A percentile compares a stretch with the other conserved stretches of the same genome.
These are phyloP conservation scores for Chaetomidium leptoderma DNA, from an alignment of 495 filamentous ascomycete species.

Conservation along the genomic window DNA sequence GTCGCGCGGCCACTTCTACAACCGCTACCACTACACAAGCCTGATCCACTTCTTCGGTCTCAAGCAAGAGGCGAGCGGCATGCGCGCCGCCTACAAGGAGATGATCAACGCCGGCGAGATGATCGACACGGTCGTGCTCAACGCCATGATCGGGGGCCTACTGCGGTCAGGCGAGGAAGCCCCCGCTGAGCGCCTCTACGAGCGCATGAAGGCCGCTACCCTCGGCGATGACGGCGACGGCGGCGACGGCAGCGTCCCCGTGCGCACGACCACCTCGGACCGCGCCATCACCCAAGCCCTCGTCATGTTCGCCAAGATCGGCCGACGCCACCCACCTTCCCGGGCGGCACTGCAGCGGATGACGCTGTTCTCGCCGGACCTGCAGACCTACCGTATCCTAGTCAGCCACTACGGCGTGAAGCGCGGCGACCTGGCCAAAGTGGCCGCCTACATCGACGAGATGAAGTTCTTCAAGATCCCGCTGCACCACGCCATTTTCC, in stretches of 20 bases:
- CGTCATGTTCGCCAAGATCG: conserved; percentile 46
- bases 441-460: conserved; percentile 57
- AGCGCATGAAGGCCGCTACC: conserved; percentile 66
- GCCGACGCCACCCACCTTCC: conserved; percentile 38
- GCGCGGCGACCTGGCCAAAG: conserved; percentile 54
- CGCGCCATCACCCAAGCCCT: conserved; percentile 54
- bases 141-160: conserved; percentile 75
- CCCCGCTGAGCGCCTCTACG: conserved; percentile 73
- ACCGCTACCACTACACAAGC: conserved; percentile 70
- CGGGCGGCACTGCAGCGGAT: conserved; percentile 47
- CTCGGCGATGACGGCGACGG: conserved; percentile 24
- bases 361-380: conserved; percentile 56
- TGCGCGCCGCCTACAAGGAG: conserved; percentile 66
- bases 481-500: conserved; percentile 58
- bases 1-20: conserved; percentile 56
- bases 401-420: conserved; percentile 51
- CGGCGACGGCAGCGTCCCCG: conserved; percentile 26
- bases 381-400: conserved; percentile 62
- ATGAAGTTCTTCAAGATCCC: conserved; percentile 57
- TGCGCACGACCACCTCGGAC: conserved; percentile 42
- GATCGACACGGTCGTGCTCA: conserved; percentile 82
- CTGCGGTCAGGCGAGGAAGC: conserved; percentile 64
- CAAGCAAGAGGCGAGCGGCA: conserved; percentile 59
- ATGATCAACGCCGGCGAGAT: conserved; percentile 79
- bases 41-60: conserved; percentile 81